Evolutionary conservation across 2,329 filamentous ascomycete genomes (phyloP), one percentile per base, ranked within the genome.

Genomic region (Fusarium sp.): DNA sequence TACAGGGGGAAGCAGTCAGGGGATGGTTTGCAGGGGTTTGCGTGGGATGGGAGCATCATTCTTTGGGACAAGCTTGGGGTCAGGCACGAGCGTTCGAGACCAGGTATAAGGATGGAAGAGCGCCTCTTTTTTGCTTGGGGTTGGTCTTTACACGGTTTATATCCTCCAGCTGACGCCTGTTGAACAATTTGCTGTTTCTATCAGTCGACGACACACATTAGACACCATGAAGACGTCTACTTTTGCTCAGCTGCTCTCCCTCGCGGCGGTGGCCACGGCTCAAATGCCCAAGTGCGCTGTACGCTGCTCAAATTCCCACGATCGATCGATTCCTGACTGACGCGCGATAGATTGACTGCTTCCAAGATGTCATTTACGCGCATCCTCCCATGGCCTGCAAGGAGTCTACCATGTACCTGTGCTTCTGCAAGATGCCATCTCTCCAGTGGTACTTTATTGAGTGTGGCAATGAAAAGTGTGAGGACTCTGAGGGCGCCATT

Each of bases 371-470:
- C 27, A 72, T 80, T 63, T 77, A 75, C 15, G 79, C 79, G 20
- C 73, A 77, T 37, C 79, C 79, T 40, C 79, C 79, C 1, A 69
- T 74, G 22, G 67, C 66, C 5, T 80, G 79, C 62, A 81, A 76
- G 52, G 79, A 81, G 64, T 70, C 66, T n/a, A 79, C 75, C 32
- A 80, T 79, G 72, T 81, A 81, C 62, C 72, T 78, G 12, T 81
- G 79, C 73, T 80, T 80, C 74, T 80, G 79, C 66, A 79, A 76
- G 11, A 73, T 68, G 63, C 62, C 74, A 17, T 50, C 57, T 0
- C 74, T 80, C 2, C 79, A 80, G 40, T 33, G 47, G 25, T 75
- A 74, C 62, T 80, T 79, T 65, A 40, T 71, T 3, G 70, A 80
- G 20, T 80, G 79, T 17, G 63, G 68, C 22, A 59, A 74, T 10